phyloP scores from a whole-genome alignment of 2,329 filamentous ascomycete species.

The Aureobasidium leucospermi region DNA sequence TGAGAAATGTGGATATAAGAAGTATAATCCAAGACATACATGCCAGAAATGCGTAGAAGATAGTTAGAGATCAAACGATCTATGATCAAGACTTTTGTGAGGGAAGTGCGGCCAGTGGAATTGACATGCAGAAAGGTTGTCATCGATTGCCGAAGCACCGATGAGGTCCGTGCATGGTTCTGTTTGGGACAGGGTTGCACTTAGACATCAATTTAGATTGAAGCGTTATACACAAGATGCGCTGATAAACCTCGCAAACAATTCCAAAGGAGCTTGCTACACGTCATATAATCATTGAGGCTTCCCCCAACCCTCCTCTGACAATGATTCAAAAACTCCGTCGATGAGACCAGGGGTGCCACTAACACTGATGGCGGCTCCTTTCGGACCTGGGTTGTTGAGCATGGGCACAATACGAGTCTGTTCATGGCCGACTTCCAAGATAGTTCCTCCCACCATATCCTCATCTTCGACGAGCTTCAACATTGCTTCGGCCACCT shows the following conservation, averaged over 20 bases:
- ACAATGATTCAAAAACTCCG: neutral
- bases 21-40: constrained; percentile 10
- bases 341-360: neutral
- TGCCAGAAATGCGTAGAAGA: neutral
- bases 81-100: neutral
- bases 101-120: neutral
- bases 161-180: neutral
- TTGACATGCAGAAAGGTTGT: constrained; percentile 2
- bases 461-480: constrained; percentile 45
- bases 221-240: too few relatives aligned
- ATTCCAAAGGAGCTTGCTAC: too few relatives aligned
- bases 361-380: neutral
- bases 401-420: constrained; percentile 44
- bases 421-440: constrained; percentile 48
- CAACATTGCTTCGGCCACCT: constrained; percentile 54
- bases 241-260: too few relatives aligned
- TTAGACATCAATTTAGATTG: neutral
- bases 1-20: neutral
- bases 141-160: neutral
- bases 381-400: constrained; percentile 47
- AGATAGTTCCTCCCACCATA: constrained; percentile 43
- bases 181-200: neutral
- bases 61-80: neutral
- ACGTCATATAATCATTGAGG: neutral
- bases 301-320: neutral